Percentiles rank a stretch among this genome's conserved stretches.
These are phyloP conservation scores for Castanea sativa DNA, from an alignment of 306 rosid species.

Conservation along the genomic window DNA sequence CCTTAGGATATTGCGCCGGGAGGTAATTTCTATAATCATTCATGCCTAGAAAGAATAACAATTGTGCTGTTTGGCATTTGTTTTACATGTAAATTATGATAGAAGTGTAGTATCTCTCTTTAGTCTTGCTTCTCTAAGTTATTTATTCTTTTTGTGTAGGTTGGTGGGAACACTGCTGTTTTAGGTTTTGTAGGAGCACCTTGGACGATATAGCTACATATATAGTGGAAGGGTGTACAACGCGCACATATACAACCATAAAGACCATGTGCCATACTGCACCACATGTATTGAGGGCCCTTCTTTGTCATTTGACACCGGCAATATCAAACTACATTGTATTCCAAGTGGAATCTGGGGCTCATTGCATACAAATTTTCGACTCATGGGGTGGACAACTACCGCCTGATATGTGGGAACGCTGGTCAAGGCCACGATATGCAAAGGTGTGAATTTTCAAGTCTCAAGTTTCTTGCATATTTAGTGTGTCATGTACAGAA, in stretches of 20 bases:
- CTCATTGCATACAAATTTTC: conserved; percentile 93
- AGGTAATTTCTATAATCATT: conserved; percentile 42
- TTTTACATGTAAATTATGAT: background rate
- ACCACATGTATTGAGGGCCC: conserved; percentile 74
- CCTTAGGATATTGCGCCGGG: conserved; percentile 61
- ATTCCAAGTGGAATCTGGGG: conserved; percentile 91
- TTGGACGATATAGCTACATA: conserved; percentile 95
- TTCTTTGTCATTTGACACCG: conserved; percentile 81
- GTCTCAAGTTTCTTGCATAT: background rate
- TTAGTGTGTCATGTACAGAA: background rate
- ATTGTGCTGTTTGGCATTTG: background rate
- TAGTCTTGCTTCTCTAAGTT: background rate
- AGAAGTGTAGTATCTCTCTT: too few relatives aligned
- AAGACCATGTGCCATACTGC: conserved; percentile 97
- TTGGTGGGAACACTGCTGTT: conserved; percentile 77
- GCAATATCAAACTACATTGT: conserved; percentile 80
- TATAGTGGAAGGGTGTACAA: conserved; percentile 92
- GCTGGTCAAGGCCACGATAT: conserved; percentile 69
- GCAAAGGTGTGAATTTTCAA: background rate
- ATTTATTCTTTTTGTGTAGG: conserved; percentile 45
- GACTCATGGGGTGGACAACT: conserved; percentile 99
- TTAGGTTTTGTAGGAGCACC: conserved; percentile 99
- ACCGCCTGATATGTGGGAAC: conserved; percentile 91
- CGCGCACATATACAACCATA: conserved; percentile 79
- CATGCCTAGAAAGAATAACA: conserved; percentile 7